Evolutionary conservation across 2,329 filamentous ascomycete genomes (phyloP).

Genomic region (Pestalotiopsis sp.): DNA sequence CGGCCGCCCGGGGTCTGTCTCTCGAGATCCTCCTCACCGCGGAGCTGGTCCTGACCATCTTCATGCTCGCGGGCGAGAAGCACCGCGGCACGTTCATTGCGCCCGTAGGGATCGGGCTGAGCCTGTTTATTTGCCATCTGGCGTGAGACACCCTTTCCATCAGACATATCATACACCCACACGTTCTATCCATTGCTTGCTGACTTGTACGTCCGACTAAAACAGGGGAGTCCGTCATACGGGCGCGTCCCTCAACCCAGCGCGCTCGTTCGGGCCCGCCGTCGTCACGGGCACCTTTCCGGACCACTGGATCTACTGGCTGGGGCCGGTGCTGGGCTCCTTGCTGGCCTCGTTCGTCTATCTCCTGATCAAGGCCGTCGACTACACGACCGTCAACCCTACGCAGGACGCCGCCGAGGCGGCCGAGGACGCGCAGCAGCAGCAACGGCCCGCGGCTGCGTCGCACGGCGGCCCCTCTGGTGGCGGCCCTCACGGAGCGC

Average conservation of each 20-base stretch:
- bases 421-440: not conserved
- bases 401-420: slow-evolving; percentile 23
- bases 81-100: slow-evolving; percentile 65
- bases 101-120: slow-evolving; percentile 63
- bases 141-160: slow-evolving; percentile 26
- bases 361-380: slow-evolving; percentile 36
- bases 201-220: not conserved
- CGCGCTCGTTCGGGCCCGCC: slow-evolving; percentile 30
- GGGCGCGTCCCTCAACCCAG: slow-evolving; percentile 27
- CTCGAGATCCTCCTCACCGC: slow-evolving; percentile 58
- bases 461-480: not conserved
- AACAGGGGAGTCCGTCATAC: slow-evolving; percentile 27
- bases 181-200: too few species aligned
- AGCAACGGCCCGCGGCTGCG: too few species aligned
- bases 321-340: slow-evolving; percentile 38
- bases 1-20: slow-evolving; percentile 50
- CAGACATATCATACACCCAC: too few species aligned
- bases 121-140: slow-evolving; percentile 54
- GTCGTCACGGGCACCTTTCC: slow-evolving; percentile 23
- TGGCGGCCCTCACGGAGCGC: not conserved
- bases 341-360: slow-evolving; percentile 35
- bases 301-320: slow-evolving; percentile 31
- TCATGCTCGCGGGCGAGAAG: slow-evolving; percentile 65
- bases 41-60: slow-evolving; percentile 54
- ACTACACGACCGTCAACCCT: slow-evolving; percentile 34